Evolutionary conservation across 371 early-diverging fungal genomes (phyloP), one percentile per base, ranked within the genome.

Genomic region (Coemansia sp.): DNA sequence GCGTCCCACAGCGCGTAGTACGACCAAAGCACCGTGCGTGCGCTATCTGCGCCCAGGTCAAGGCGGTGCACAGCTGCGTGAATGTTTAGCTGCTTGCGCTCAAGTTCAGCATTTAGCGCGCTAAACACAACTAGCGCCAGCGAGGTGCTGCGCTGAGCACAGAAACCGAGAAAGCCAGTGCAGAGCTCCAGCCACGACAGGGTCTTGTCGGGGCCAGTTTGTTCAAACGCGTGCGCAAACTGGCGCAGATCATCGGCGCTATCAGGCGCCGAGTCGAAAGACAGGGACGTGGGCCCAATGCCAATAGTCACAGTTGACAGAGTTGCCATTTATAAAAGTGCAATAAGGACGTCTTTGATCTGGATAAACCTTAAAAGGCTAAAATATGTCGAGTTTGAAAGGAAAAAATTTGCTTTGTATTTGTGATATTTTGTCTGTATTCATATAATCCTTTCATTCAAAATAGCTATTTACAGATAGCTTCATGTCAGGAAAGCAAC

Each of bases 1-100:
- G 26, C 50, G 13, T 45, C 2, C 64, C 65, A 65, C 3, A 53
- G 45, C 5, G 55, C 42, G 14, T 57, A 73, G 42, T 63, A 73
- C 3, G 64, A 61, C 11, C 45, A 43, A 5, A 71, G 52, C 4
- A 71, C 57, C 10, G 40, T 48, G 8, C 49, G 67, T 0, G 52
- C 50, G 3, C 55, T 34, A 0, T 26, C 6, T 7, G 63, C 60
- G 40, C 56, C 51, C 2, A 63, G 56, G 1, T 31, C 47, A 5
- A 45, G 62, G 2, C 31, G 2, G 2, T 43, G 38, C 13, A 66
- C 34, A 5, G 39, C 45, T 0, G 36, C 45, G 14, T 71, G 63
- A 16, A 71, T 71, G 26, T 57, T 50, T 35, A 6, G 39, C 5
- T 14, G 2, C 38, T 10, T 30, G 11, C 20, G 11, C 6, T 5